A percentile compares a stretch with the other conserved stretches of the same genome.
These are phyloP conservation scores for Termitomyces bulborhizus DNA, from an alignment of 768 basidiomycete species.

Conservation along the genomic window DNA sequence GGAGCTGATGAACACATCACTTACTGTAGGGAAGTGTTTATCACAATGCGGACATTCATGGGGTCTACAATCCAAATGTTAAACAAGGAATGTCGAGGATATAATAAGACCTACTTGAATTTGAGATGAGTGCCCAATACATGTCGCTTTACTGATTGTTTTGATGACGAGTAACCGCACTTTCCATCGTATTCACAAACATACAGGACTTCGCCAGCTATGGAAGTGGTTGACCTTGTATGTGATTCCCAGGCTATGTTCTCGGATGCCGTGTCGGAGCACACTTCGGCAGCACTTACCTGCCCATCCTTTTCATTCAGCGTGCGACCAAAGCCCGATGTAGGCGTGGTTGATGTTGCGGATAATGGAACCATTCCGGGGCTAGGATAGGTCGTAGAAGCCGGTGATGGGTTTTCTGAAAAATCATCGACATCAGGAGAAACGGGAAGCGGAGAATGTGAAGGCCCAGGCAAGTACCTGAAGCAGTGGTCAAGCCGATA, in stretches of 20 bases:
- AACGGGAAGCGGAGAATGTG: background rate
- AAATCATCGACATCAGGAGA: background rate
- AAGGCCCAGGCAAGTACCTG: background rate
- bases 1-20: background rate
- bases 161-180: constrained; percentile 31
- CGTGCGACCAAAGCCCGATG: background rate
- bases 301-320: background rate
- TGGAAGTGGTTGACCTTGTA: constrained; percentile 11
- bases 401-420: background rate
- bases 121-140: constrained; percentile 57
- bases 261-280: background rate
- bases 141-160: constrained; percentile 66
- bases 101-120: constrained; percentile 40
- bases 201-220: constrained; percentile 16
- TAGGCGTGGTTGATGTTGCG: background rate
- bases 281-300: background rate
- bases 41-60: constrained; percentile 3
- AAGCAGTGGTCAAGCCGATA: background rate
- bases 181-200: constrained; percentile 23
- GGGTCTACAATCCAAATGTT: constrained; percentile 1
- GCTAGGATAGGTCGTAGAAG: background rate
- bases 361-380: background rate
- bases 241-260: constrained; percentile 16
- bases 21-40: constrained; percentile 5
- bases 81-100: background rate